Base-by-base conservation (phyloP, 163 green algal species). In the Trebouxiophyceae sp. region DNA sequence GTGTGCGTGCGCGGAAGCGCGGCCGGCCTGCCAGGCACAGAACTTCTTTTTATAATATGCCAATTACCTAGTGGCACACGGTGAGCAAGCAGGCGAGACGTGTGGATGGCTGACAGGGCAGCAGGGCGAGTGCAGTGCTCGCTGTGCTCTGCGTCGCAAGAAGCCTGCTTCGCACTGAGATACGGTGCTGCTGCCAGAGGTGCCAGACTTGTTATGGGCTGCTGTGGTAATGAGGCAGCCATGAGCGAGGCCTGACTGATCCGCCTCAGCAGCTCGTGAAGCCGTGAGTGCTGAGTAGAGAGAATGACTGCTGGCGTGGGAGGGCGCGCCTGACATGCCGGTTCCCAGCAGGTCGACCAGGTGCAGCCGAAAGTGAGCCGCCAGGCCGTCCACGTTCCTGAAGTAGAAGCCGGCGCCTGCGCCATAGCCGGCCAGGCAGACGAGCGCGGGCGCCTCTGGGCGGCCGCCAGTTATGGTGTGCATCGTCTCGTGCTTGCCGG, bases 311-410 rank as follows among this genome's bases (percentile, higher is more conserved):
- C n/a, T 50, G 39, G 16, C 39, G 16, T 50, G 39, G 19, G 23
- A 28, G 19, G 29, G 28, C 62, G 22, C 57, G 77, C 78, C 82
- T 54, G 84, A 92, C 34, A 93, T 81, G 0, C 89, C 89, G 3
- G 86, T 95, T 54, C 89, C 89, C 23, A 95, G 76, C 71, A 84
- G 88, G 76, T 96, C 89, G 4, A 94, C 77, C 2, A 77, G 77
- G 66, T 84, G 85, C 5, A 87, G 55, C 7, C 70, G 65, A 62
- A 91, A 87, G 12, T 63, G 63, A 20, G 45, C 29, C 8, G 70
- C 64, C 22, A 96, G 69, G 1, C 69, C 76, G 8, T 77, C 73
- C 22, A 95, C 47, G 57, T 93, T 81, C 45, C 78, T 63, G 57
- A 82, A 94, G 57, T 80, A 89, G 66, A 93, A 91, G 5, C 74